Evolutionary conservation across 176 grass and related monocot genomes (phyloP).

Genomic region (Carex pumila): DNA sequence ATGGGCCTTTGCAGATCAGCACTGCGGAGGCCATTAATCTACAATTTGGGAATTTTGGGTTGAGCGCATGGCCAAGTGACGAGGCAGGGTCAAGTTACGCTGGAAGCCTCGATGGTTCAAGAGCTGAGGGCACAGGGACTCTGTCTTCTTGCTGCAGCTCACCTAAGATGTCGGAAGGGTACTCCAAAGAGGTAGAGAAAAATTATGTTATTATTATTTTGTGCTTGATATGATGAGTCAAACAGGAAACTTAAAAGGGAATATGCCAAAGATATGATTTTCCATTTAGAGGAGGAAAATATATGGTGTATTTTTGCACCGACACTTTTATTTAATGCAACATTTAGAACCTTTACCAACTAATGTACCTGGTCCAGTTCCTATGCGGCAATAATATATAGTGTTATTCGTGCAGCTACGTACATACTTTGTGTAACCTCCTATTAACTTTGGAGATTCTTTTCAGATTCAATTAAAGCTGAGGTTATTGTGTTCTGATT

Average conservation of each 20-base stretch:
- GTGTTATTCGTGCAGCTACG: not conserved
- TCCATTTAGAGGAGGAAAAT: not conserved
- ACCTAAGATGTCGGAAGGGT: slow-evolving; percentile 57
- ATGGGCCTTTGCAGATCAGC: slow-evolving; percentile 51
- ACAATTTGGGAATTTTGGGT: slow-evolving; percentile 81
- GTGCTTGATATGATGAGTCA: not conserved
- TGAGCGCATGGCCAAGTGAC: slow-evolving; percentile 75
- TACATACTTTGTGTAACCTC: not conserved
- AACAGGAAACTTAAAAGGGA: not conserved
- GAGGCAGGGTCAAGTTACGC: slow-evolving; percentile 63
- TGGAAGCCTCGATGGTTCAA: slow-evolving; percentile 61
- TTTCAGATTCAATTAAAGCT: not conserved
- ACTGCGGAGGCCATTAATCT: slow-evolving; percentile 74
- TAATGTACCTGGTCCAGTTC: not conserved
- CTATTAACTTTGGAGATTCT: not conserved
- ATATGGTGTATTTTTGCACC: not conserved
- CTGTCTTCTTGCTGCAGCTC: slow-evolving; percentile 72
- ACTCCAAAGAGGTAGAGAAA: slow-evolving; percentile 71
- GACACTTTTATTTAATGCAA: not conserved
- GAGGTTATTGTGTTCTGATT: not conserved
- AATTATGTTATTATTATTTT: not conserved
- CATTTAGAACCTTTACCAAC: not conserved
- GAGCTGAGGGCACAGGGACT: slow-evolving; percentile 39
- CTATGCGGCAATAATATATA: not conserved
- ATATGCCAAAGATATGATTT: not conserved